Base-by-base conservation (phyloP, 2,329 filamentous ascomycete genomes). In the Fusarium sp. region DNA sequence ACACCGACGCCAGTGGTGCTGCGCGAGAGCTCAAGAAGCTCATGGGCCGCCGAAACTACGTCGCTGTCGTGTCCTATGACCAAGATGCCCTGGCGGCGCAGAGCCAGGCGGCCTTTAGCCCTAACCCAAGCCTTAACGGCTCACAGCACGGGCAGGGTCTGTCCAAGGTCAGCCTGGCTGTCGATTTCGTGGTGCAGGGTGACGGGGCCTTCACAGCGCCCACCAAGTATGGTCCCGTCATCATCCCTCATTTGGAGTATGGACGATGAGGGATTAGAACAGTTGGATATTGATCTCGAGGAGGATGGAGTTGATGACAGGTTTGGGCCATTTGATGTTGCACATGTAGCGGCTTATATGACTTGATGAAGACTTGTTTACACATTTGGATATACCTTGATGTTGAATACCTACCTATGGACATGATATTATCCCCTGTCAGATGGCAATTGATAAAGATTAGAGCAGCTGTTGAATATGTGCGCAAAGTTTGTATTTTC, bases 121-220 rank as follows among this genome's bases (percentile, higher is more conserved):
- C 80, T 4, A 79, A 77, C 40, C 77, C 78, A 4, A 80, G 79
- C 67, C 76, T 76, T 44, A 73, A 70, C 36, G 69, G 71, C 36
- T 74, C 80, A 50, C 76, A 81, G 73, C 42, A 46, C 20, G 42
- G 42, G 8, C 79, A 83, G 58, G 82, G 87, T 2, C 73, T 89
- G 61, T 84, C 82, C 61, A 92, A 90, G 82, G 78, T 99, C 74
- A 97, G 93, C 80, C 82, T 99, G 46, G 96, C 95, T 1, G 92
- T 97, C 2, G 96, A 99, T 79, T 99, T 97, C 78, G 93, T 99
- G 79, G 95, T 99, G 20, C 96, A 99, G 80, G 93, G 92, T 1
- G 95, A 97, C 73, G 91, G 92, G 1, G 87, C 89, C 1, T 95
- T 91, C 79, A 91, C 88, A 38, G 86, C 87, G 70, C 93, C 96